Evolutionary conservation across 148 eudicot genomes (phyloP).

Genomic region (Silene conica): DNA sequence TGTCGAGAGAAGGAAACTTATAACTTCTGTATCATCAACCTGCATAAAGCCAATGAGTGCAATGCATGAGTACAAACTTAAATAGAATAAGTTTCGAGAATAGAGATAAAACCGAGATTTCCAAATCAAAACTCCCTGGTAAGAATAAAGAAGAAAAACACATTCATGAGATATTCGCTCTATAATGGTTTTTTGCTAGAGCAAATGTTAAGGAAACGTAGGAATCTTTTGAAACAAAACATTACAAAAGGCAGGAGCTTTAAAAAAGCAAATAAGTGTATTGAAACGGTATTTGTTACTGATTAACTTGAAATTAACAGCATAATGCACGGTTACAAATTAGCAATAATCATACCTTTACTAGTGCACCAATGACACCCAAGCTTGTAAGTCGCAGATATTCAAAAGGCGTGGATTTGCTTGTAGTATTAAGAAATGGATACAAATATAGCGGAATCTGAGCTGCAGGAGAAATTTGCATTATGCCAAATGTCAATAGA

Average conservation of each 20-base stretch:
- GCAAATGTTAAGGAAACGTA: background rate
- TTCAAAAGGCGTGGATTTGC: slow-evolving; percentile 98
- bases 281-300: background rate
- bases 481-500: background rate
- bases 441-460: slow-evolving; percentile 92
- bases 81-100: too few relatives aligned
- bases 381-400: slow-evolving; percentile 89
- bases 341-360: slow-evolving; percentile 52
- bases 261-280: background rate
- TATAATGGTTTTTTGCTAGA: too few relatives aligned
- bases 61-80: background rate
- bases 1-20: slow-evolving; percentile 89
- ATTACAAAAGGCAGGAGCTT: background rate
- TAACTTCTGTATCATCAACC: slow-evolving; percentile 76
- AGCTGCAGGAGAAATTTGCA: slow-evolving; percentile 48
- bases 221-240: background rate
- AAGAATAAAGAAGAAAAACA: background rate
- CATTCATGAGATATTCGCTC: background rate
- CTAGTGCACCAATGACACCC: slow-evolving; percentile 96
- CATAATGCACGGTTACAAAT: background rate
- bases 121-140: background rate
- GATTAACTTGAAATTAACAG: background rate
- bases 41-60: slow-evolving; percentile 1
- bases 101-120: background rate
- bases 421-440: slow-evolving; percentile 93